A percentile compares a stretch with the other conserved stretches of the same genome.
These are phyloP conservation scores for Suhomyces maxii DNA, from an alignment of 1,139 yeast species.

Conservation along the genomic window DNA sequence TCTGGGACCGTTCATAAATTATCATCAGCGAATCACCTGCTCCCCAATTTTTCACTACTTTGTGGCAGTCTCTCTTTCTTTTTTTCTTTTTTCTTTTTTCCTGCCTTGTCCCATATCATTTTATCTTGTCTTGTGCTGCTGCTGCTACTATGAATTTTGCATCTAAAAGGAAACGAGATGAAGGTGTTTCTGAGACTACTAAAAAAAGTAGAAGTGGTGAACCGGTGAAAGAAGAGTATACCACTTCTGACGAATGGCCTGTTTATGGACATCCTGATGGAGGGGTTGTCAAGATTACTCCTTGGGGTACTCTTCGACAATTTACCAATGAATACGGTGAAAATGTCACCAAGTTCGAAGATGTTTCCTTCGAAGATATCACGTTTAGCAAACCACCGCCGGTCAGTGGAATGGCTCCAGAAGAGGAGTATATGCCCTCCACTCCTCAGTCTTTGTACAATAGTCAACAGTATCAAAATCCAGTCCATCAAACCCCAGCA, in stretches of 20 bases:
- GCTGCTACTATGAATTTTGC: conserved; percentile 16
- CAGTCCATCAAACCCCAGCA: not conserved
- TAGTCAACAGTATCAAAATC: conserved; percentile 10
- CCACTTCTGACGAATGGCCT: conserved; percentile 54
- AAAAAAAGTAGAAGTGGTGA: conserved; percentile 27
- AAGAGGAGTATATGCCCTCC: conserved; percentile 27
- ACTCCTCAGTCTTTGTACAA: conserved; percentile 39
- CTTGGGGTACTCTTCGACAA: conserved; percentile 53
- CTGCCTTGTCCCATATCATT: not conserved
- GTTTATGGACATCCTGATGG: conserved; percentile 65
- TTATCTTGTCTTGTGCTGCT: not conserved
- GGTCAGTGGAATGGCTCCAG: conserved; percentile 1
- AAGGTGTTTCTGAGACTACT: conserved; percentile 17
- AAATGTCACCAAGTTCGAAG: conserved; percentile 43
- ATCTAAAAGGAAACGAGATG: conserved; percentile 30
- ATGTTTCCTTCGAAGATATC: conserved; percentile 40
- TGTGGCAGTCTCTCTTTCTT: too few species aligned
- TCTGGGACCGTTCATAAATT: not conserved
- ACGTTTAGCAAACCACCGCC: conserved; percentile 20
- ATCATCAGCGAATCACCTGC: not conserved
- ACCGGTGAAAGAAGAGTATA: conserved; percentile 17
- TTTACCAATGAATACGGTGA: conserved; percentile 37
- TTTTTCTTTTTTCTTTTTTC: too few species aligned
- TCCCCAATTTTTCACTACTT: not conserved
- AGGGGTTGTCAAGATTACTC: conserved; percentile 62